These are phyloP conservation scores for Calonectria honghensis DNA, from an alignment of 2,329 filamentous ascomycete genomes.

Conservation along the genomic window DNA sequence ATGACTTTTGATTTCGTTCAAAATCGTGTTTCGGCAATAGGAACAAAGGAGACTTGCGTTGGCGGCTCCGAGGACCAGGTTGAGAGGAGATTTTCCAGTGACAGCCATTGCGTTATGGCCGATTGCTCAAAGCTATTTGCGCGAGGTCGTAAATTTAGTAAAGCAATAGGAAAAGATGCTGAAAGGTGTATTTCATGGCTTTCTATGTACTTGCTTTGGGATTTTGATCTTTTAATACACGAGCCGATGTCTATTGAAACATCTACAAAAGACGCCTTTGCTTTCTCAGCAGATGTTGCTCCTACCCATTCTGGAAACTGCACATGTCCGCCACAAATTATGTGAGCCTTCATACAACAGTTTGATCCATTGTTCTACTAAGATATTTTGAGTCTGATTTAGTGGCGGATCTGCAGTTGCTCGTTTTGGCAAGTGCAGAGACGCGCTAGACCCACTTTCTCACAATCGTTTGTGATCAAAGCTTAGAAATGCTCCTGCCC, in stretches of 20 bases:
- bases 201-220: not conserved
- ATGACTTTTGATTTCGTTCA: not conserved
- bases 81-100: constrained; percentile 36
- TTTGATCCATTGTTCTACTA: not conserved
- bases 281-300: not conserved
- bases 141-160: not conserved
- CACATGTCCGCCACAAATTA: too few relatives aligned
- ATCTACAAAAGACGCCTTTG: not conserved
- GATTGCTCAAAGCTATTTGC: not conserved
- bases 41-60: constrained; percentile 33
- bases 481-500: constrained; percentile 43
- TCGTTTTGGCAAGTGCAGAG: not conserved
- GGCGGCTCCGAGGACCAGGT: constrained; percentile 45
- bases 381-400: not conserved
- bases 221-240: not conserved
- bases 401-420: not conserved
- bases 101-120: constrained; percentile 23
- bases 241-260: not conserved
- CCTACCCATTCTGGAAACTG: not conserved
- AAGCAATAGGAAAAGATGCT: not conserved
- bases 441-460: not conserved
- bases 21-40: rapidly evolving
- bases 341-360: not conserved
- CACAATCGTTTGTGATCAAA: not conserved
- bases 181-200: too few relatives aligned